A percentile compares a stretch with the other conserved stretches of the same genome.
These are phyloP conservation scores for Carex scoparia DNA, from an alignment of 176 grass and related monocot genomes.

Conservation along the genomic window DNA sequence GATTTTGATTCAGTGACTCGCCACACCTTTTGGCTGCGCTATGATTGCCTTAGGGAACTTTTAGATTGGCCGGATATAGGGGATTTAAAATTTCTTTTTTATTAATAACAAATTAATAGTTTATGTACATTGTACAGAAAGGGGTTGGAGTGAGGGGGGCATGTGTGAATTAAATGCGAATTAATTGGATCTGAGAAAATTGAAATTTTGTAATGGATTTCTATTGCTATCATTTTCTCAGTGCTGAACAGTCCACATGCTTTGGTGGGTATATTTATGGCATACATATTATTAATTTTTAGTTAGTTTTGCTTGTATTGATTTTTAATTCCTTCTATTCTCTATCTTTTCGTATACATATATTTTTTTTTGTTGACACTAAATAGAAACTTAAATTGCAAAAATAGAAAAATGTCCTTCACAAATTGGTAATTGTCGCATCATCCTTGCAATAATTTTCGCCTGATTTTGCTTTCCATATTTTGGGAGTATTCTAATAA, in stretches of 20 bases:
- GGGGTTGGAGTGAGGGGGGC: not conserved
- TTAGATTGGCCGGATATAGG: not conserved
- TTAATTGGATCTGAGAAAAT: slow-evolving; percentile 28
- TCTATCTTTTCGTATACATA: not conserved
- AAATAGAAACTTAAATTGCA: not conserved
- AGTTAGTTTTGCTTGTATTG: not conserved
- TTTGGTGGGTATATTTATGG: slow-evolving; percentile 4
- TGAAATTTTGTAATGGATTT: slow-evolving; percentile 25
- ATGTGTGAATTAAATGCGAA: slow-evolving; percentile 31
- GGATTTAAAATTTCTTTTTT: not conserved
- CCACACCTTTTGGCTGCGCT: not conserved
- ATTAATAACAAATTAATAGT: slow-evolving; percentile 20
- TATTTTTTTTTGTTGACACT: not conserved
- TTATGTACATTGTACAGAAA: slow-evolving; percentile 27
- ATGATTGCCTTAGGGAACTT: not conserved
- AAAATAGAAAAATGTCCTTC: not conserved
- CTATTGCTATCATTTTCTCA: slow-evolving; percentile 23
- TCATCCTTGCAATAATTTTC: not conserved
- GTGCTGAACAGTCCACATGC: slow-evolving; percentile 17
- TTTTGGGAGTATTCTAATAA: not conserved
- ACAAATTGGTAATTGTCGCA: too few relatives aligned
- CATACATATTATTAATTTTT: not conserved
- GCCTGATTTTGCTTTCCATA: not conserved
- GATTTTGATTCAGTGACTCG: not conserved
- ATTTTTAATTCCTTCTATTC: not conserved